phyloP scores from a whole-genome alignment of 2,329 filamentous ascomycete species.

The Aureobasidium mangrovei region DNA sequence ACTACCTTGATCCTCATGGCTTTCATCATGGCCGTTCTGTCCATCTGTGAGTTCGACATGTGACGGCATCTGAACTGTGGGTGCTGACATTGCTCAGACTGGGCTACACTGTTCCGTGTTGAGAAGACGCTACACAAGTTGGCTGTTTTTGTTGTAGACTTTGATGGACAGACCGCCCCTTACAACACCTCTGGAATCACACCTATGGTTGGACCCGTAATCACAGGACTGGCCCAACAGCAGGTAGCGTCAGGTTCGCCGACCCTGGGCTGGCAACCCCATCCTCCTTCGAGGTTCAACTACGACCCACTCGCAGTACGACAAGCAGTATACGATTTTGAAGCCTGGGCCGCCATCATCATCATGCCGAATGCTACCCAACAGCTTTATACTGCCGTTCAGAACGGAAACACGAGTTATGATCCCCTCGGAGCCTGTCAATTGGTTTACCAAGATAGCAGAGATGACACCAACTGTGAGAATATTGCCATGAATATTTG shows the following conservation, averaged over 20 bases:
- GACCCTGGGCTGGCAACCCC: slow-evolving; percentile 43
- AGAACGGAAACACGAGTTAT: slow-evolving; percentile 48
- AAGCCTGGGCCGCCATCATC: slow-evolving; percentile 53
- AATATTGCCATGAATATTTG: neutral
- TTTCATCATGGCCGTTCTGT: slow-evolving; percentile 49
- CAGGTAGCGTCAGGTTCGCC: slow-evolving; percentile 32
- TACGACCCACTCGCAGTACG: slow-evolving; percentile 49
- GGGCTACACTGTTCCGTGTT: slow-evolving; percentile 48
- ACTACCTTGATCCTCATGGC: slow-evolving; percentile 44
- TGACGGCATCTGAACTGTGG: neutral
- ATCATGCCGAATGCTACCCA: slow-evolving; percentile 51
- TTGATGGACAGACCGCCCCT: slow-evolving; percentile 48
- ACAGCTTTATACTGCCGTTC: slow-evolving; percentile 47
- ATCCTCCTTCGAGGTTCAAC: slow-evolving; percentile 43
- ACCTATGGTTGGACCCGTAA: slow-evolving; percentile 49
- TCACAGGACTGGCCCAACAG: slow-evolving; percentile 39
- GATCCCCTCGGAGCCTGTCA: slow-evolving; percentile 52
- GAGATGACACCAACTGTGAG: slow-evolving; percentile 48
- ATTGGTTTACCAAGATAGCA: slow-evolving; percentile 45
- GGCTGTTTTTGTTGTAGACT: slow-evolving; percentile 53
- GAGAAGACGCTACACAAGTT: slow-evolving; percentile 42
- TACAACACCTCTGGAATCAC: slow-evolving; percentile 36
- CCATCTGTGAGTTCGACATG: slow-evolving; percentile 29
- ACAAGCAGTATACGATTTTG: slow-evolving; percentile 49
- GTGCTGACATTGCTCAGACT: slow-evolving; percentile 29